Conservation (phyloP, 2,329 filamentous ascomycete genomes). For the Xylaria sp. region DNA sequence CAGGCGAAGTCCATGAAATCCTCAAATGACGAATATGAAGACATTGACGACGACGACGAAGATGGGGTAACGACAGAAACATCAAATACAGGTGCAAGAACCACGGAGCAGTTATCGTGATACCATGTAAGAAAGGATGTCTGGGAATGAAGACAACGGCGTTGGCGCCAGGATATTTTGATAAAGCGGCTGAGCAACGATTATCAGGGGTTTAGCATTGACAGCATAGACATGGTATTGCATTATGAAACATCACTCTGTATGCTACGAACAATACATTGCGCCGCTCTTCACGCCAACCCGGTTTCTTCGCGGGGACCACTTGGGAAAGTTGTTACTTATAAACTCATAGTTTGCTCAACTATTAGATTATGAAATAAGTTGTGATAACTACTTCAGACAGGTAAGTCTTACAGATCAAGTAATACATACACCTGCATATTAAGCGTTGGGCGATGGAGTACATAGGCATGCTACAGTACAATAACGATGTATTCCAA, state of each 20-base stretch:
- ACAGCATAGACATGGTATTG: conserved; percentile 16
- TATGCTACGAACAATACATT: conserved; percentile 18
- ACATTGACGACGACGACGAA: conserved; percentile 39
- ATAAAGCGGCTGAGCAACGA: conserved; percentile 6
- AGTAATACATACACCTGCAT: too few relatives aligned
- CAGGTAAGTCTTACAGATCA: too few relatives aligned
- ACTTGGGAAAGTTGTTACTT: too few relatives aligned
- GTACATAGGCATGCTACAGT: too few relatives aligned
- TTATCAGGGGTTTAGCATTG: conserved; percentile 10
- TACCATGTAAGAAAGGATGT: conserved; percentile 7
- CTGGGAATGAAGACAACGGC: conserved; percentile 19
- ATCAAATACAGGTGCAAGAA: conserved; percentile 29
- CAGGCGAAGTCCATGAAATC: conserved; percentile 40
- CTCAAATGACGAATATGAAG: conserved; percentile 43
- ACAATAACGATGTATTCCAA: too few relatives aligned
- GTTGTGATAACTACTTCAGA: too few relatives aligned
- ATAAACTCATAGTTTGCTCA: too few relatives aligned
- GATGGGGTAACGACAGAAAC: conserved; percentile 30
- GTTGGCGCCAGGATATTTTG: conserved; percentile 24
- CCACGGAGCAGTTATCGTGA: conserved; percentile 14
- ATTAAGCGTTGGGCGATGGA: too few relatives aligned
- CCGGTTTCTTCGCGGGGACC: too few relatives aligned
- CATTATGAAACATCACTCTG: conserved; percentile 15
- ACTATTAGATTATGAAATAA: too few relatives aligned
- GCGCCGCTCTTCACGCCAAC: neutral